phyloP scores from a whole-genome alignment of 345 rosid genomes.

The Schrenkiella parvula region DNA sequence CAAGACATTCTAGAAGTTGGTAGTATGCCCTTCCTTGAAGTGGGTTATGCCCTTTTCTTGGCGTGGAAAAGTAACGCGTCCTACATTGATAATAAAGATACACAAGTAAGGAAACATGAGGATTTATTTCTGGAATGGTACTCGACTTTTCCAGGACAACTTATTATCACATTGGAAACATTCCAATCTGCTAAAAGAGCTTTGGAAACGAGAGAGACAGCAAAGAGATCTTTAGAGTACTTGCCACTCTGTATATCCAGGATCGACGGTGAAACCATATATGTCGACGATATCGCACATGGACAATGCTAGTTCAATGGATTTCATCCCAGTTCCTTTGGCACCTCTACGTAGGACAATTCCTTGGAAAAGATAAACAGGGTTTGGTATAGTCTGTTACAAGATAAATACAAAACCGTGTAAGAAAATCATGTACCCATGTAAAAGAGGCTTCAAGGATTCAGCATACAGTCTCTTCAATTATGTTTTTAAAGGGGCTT shows the following conservation, averaged over 20 bases:
- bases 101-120: constrained; percentile 10
- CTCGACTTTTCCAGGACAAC: neutral
- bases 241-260: constrained; percentile 97
- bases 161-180: neutral
- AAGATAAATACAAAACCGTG: neutral
- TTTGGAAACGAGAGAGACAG: neutral
- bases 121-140: neutral
- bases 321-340: constrained; percentile 98
- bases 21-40: constrained; percentile 98
- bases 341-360: constrained; percentile 94
- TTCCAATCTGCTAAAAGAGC: neutral
- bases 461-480: constrained; percentile 10
- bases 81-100: constrained; percentile 29
- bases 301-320: constrained; percentile 89
- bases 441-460: constrained; percentile 6
- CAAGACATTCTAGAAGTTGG: constrained; percentile 95
- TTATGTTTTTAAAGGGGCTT: neutral
- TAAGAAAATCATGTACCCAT: neutral
- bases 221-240: constrained; percentile 18
- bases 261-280: constrained; percentile 97
- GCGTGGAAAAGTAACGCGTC: constrained; percentile 92
- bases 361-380: constrained; percentile 98
- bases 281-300: constrained; percentile 93
- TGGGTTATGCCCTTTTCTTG: constrained; percentile 96
- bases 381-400: constrained; percentile 84